These are phyloP conservation scores for Tubosaeta brunneosetosa DNA, from an alignment of 768 basidiomycete genomes.

Conservation along the genomic window DNA sequence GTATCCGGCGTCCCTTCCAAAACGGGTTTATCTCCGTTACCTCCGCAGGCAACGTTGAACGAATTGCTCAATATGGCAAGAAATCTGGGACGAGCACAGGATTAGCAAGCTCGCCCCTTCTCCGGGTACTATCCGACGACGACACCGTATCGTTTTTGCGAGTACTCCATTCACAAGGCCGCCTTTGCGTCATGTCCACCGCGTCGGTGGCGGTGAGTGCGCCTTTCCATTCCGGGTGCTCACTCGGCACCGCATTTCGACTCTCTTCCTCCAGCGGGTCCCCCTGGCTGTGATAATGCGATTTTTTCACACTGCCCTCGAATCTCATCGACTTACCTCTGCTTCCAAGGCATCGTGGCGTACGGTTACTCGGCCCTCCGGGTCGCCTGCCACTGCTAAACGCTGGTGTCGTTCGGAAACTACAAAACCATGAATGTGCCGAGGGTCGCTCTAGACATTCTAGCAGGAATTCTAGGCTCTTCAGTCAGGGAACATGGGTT, in stretches of 20 bases:
- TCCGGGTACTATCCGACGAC: constrained; percentile 17
- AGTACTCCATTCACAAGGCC: constrained; percentile 3
- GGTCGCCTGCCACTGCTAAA: constrained; percentile 22
- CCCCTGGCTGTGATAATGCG: constrained; percentile 30
- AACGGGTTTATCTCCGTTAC: not conserved
- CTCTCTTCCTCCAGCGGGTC: constrained; percentile 21
- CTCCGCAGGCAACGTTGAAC: constrained; percentile 3
- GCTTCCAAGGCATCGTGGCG: constrained; percentile 17
- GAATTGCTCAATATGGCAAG: constrained; percentile 2
- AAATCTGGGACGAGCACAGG: constrained; percentile 19
- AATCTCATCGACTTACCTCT: constrained; percentile 15
- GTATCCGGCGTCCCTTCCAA: constrained; percentile 10
- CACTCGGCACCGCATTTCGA: constrained; percentile 28
- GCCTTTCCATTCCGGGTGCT: constrained; percentile 29
- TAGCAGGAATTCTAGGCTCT: constrained; percentile 26
- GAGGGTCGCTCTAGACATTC: constrained; percentile 18
- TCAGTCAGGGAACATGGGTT: constrained; percentile 33
- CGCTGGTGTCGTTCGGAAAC: constrained; percentile 19
- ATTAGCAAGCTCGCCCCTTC: constrained; percentile 8
- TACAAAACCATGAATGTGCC: constrained; percentile 34
- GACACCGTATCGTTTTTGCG: constrained; percentile 6
- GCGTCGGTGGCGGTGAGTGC: constrained; percentile 30
- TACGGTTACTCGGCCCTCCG: constrained; percentile 32
- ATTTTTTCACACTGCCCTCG: constrained; percentile 32
- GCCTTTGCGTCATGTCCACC: constrained; percentile 24